Evolutionary conservation across 345 rosid genomes (phyloP), one percentile per base, ranked within the genome.

Genomic region (Chamaenerion angustifolium): DNA sequence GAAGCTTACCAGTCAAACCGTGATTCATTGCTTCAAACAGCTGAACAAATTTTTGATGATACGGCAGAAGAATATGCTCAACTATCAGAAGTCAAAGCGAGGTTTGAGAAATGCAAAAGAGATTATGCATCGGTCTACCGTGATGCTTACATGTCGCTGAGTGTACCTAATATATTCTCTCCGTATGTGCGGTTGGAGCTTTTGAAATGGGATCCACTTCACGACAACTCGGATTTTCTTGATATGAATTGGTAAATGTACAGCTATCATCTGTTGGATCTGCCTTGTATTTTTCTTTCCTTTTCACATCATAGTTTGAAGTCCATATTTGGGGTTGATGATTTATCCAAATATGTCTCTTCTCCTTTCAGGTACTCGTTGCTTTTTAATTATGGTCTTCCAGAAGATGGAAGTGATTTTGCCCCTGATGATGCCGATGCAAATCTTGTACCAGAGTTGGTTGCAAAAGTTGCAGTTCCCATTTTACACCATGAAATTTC

Each of bases 111-210:
- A 64, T 92, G 94, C 87, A 92, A 92, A 74, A 83, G 68, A 66
- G 77, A 78, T 49, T 92, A 81, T 72, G 59, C 82, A 25, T 65
- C 78, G 17, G 75, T 72, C 68, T 87, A 92, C 54, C 76, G 73
- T 45, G 98, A 92, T 72, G 95, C 96, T 45, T 92, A 83, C 70
- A 82, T 92, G 87, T 81, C 95, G 48, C 66, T 83, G 51, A 82
- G 87, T 58, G 68, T 72, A 17, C 95, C 95, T 55, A 74, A 89
- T 57, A 84, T 92, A 69, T 80, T 92, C 71, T 92, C 98, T 58
- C 95, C 96, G 6, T 92, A 78, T 44, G 89, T 92, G 45, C 81
- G 96, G 49, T 66, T 87, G 63, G 98, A 92, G 73, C 96, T 92
- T 62, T 67, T 87, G 27, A 82, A 72, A 62, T 92, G 98, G 98